A percentile compares a stretch with the other conserved stretches of the same genome.
Conservation (phyloP, 257 asterid genomes). For the Paulownia fortunei region DNA sequence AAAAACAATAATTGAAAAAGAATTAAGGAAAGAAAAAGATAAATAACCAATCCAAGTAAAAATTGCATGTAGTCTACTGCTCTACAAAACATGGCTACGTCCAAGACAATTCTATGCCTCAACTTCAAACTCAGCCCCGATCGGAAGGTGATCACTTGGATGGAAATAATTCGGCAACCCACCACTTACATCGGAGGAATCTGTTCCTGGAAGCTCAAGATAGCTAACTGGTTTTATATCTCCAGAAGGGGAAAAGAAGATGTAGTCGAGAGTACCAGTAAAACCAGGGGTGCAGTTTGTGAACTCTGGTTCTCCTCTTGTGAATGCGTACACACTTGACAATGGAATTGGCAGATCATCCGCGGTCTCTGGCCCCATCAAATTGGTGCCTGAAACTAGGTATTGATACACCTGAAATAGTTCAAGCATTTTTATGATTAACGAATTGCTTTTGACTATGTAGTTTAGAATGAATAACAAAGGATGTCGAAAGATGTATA, state of each 20-base stretch:
- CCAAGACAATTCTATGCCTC: slow-evolving; percentile 25
- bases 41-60: background rate
- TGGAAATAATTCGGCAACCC: slow-evolving; percentile 88
- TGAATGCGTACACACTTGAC: slow-evolving; percentile 72
- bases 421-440: background rate
- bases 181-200: slow-evolving; percentile 68
- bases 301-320: slow-evolving; percentile 85
- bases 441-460: background rate
- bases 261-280: slow-evolving; percentile 85
- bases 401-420: slow-evolving; percentile 75
- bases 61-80: background rate
- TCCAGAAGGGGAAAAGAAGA: slow-evolving; percentile 67
- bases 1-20: background rate
- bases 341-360: slow-evolving; percentile 66
- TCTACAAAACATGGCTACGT: background rate
- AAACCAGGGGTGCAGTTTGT: slow-evolving; percentile 95
- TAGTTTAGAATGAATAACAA: background rate
- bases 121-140: slow-evolving; percentile 90
- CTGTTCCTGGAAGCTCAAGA: slow-evolving; percentile 75
- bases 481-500: background rate
- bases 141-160: slow-evolving; percentile 96
- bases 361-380: slow-evolving; percentile 39
- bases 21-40: background rate
- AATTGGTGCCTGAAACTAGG: slow-evolving; percentile 60
- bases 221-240: slow-evolving; percentile 66